Evolutionary conservation across 345 rosid species (phyloP).

Genomic region (Salix brachista): DNA sequence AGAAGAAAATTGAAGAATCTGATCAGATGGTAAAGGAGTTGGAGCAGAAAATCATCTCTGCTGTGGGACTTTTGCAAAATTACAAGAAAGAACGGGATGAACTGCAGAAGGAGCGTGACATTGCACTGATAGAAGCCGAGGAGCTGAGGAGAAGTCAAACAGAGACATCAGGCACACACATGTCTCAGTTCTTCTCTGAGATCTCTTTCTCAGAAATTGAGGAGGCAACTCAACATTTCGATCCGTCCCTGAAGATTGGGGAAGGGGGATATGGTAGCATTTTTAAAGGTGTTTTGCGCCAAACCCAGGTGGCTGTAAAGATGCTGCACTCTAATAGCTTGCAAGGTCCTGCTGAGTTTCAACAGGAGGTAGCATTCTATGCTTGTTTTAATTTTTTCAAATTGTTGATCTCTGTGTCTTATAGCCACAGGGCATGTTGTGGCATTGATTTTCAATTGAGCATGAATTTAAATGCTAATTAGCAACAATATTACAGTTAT

Average conservation of each 20-base stretch:
- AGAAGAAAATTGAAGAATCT: slow-evolving; percentile 53
- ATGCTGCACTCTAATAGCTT: slow-evolving; percentile 56
- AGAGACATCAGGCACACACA: slow-evolving; percentile 46
- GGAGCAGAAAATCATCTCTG: slow-evolving; percentile 73
- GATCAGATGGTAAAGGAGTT: slow-evolving; percentile 51
- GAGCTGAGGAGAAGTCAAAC: slow-evolving; percentile 54
- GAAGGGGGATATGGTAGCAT: slow-evolving; percentile 95
- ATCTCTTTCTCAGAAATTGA: slow-evolving; percentile 65
- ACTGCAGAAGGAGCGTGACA: slow-evolving; percentile 65
- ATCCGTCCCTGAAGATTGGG: slow-evolving; percentile 67
- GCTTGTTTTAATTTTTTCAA: background rate
- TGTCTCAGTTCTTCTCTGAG: slow-evolving; percentile 57
- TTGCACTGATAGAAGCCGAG: slow-evolving; percentile 82
- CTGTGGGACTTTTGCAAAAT: slow-evolving; percentile 63
- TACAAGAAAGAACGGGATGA: slow-evolving; percentile 60
- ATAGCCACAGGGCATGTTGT: background rate
- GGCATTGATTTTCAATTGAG: background rate
- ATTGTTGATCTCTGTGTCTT: background rate
- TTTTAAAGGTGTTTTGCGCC: slow-evolving; percentile 58
- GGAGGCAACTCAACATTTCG: slow-evolving; percentile 66
- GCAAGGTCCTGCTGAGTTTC: slow-evolving; percentile 87
- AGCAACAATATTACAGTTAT: background rate
- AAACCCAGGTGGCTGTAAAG: slow-evolving; percentile 72
- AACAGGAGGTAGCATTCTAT: slow-evolving; percentile 63
- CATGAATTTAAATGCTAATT: background rate